Percentiles rank a stretch among this genome's conserved stretches.
Conservation (phyloP, 2,329 filamentous ascomycete species). For the Xylaria multiplex region DNA sequence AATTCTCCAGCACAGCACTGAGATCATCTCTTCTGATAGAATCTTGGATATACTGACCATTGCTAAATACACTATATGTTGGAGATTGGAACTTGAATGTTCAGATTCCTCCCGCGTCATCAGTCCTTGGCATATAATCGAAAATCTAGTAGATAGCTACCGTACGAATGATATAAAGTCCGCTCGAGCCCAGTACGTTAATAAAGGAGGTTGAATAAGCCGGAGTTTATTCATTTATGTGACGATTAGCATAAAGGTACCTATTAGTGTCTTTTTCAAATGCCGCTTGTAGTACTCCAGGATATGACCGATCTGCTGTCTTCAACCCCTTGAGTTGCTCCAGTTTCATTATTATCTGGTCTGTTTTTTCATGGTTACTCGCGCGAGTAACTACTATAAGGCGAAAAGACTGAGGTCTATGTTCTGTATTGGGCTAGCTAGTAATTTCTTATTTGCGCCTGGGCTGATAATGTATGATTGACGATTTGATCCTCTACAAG, state of each 20-base stretch:
- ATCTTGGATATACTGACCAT: not conserved
- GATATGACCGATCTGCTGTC: not conserved
- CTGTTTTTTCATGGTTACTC: not conserved
- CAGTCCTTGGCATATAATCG: not conserved
- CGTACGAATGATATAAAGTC: not conserved
- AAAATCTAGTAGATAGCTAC: conserved; percentile 1
- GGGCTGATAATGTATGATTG: conserved; percentile 6
- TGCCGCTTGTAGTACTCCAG: not conserved
- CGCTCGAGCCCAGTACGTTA: not conserved
- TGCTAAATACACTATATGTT: not conserved
- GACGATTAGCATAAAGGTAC: not conserved
- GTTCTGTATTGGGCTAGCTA: not conserved
- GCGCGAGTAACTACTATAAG: too few species aligned
- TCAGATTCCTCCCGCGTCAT: not conserved
- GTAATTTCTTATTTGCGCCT: conserved; percentile 15
- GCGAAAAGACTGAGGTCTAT: not conserved
- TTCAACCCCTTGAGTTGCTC: not conserved
- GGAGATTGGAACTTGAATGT: not conserved
- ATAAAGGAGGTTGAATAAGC: not conserved
- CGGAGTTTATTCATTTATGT: not conserved
- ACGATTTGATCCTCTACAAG: too few species aligned
- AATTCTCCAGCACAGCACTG: not conserved
- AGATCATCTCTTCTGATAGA: not conserved
- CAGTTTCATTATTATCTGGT: not conserved
- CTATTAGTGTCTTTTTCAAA: not conserved